A percentile compares a stretch with the other conserved stretches of the same genome.
Conservation (phyloP, 768 basidiomycete genomes). For the Pholiota conissans region DNA sequence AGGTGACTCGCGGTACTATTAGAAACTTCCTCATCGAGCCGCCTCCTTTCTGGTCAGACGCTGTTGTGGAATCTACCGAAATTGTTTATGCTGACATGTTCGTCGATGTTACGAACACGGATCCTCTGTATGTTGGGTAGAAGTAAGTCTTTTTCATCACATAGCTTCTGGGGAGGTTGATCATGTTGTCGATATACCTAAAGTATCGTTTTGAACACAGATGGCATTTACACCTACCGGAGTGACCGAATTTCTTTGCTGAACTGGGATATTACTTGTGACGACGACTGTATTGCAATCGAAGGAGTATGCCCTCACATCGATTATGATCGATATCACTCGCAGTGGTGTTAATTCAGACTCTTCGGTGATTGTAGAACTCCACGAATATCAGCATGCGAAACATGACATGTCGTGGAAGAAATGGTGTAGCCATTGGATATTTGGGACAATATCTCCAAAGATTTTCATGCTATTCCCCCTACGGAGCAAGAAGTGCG, state of each 20-base stretch:
- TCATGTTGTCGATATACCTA: background rate
- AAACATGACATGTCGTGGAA: conserved; percentile 55
- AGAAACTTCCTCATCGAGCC: conserved; percentile 50
- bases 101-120: conserved; percentile 56
- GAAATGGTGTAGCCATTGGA: conserved; percentile 62
- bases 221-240: conserved; percentile 59
- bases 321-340: too few species aligned
- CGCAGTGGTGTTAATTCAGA: background rate
- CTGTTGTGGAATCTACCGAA: conserved; percentile 46
- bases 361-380: conserved; percentile 35
- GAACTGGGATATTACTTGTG: conserved; percentile 66
- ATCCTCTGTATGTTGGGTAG: conserved; percentile 47
- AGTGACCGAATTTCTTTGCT: conserved; percentile 46
- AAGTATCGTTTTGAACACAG: conserved; percentile 52
- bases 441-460: conserved; percentile 55
- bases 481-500: conserved; percentile 34
- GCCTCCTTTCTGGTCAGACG: conserved; percentile 63
- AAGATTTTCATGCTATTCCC: conserved; percentile 36
- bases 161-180: background rate
- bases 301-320: conserved; percentile 63
- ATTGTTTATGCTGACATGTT: conserved; percentile 57
- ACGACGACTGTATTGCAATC: conserved; percentile 65
- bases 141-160: conserved; percentile 35
- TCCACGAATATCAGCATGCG: conserved; percentile 49
- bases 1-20: conserved; percentile 42